A percentile compares a stretch with the other conserved stretches of the same genome.
Evolutionary conservation across 2,329 filamentous ascomycete genomes (phyloP).

Genomic region (Phialocephala sp.): DNA sequence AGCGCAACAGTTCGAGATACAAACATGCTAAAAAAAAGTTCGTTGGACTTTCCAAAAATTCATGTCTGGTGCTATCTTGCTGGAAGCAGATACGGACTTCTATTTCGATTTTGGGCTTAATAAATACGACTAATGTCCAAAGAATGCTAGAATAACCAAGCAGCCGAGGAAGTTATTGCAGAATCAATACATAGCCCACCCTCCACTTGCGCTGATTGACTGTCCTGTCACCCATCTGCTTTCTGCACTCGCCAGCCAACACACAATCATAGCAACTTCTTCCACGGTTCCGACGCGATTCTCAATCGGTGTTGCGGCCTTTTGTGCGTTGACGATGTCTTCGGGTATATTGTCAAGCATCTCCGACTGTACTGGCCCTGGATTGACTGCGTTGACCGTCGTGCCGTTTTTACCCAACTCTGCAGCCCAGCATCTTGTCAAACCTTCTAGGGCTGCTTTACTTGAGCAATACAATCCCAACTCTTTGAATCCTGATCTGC

Average conservation of each 20-base stretch:
- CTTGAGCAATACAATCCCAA: constrained; percentile 25
- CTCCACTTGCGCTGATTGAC: constrained; percentile 29
- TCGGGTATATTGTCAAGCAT: constrained; percentile 32
- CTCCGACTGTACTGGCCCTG: constrained; percentile 36
- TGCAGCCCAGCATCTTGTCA: constrained; percentile 30
- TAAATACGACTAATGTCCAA: no score
- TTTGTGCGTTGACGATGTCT: constrained; percentile 31
- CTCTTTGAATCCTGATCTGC: constrained; percentile 20
- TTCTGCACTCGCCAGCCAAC: constrained; percentile 51
- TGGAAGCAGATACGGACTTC: no score
- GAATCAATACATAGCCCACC: constrained; percentile 31
- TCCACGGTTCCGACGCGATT: constrained; percentile 47
- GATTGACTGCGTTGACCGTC: constrained; percentile 31
- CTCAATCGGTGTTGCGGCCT: constrained; percentile 25
- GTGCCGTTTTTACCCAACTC: constrained; percentile 31
- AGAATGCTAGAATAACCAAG: not conserved
- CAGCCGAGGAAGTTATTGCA: not conserved
- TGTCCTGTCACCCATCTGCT: constrained; percentile 54
- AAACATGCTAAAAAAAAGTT: no score
- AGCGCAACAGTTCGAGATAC: no score
- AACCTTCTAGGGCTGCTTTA: constrained; percentile 30
- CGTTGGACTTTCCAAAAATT: no score
- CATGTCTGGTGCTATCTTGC: no score
- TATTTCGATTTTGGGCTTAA: no score
- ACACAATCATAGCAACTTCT: constrained; percentile 54